Conservation (phyloP, 106 monocot species). For the Dendrobium officinale region DNA sequence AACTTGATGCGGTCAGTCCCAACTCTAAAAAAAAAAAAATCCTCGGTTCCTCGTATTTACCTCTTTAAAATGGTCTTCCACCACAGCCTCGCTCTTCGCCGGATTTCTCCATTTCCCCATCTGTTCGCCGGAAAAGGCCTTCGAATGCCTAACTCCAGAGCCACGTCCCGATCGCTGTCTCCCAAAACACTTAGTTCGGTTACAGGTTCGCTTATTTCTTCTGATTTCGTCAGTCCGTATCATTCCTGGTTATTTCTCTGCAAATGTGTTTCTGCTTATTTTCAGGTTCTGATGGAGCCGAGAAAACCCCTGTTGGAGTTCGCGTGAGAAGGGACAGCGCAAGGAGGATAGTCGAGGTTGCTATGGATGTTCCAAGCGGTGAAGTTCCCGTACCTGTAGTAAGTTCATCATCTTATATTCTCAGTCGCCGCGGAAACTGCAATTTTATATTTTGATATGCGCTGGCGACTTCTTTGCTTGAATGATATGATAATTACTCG, state of each 20-base stretch:
- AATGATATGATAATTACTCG: not conserved
- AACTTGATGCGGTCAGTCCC: no score
- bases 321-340: not conserved
- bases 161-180: not conserved
- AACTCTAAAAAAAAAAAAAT: no score
- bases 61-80: not conserved
- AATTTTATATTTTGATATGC: not conserved
- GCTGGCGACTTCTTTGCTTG: no score
- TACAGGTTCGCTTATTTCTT: not conserved
- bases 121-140: not conserved
- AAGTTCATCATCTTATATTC: not conserved
- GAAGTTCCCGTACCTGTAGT: not conserved
- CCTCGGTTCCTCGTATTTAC: no score
- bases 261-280: not conserved
- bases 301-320: not conserved
- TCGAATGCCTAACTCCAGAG: not conserved
- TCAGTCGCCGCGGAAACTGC: not conserved
- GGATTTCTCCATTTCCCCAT: not conserved
- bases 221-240: not conserved
- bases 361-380: not conserved
- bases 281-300: not conserved
- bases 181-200: not conserved
- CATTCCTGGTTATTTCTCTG: not conserved
- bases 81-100: not conserved
- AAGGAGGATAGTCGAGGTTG: not conserved